Evolutionary conservation across 371 early-diverging fungal species (phyloP).

Genomic region (Mortierella sp.): DNA sequence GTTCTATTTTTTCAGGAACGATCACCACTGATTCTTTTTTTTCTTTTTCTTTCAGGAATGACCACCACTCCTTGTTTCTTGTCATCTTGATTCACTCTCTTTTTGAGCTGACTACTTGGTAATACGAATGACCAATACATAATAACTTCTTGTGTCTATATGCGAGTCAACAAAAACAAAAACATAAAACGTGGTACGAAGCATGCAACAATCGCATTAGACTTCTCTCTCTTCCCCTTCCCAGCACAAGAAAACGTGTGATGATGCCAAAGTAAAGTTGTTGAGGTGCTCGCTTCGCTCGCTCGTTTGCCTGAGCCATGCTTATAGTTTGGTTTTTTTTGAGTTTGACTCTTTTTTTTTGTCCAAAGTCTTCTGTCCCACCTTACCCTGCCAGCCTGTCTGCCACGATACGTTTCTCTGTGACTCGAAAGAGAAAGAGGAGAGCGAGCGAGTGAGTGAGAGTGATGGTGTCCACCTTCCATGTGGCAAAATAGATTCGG

Average conservation of each 20-base stretch:
- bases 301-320: neutral
- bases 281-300: neutral
- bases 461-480: neutral
- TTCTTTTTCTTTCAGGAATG: neutral
- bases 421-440: neutral
- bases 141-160: neutral
- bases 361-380: neutral
- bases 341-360: neutral
- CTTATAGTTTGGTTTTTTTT: neutral
- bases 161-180: neutral
- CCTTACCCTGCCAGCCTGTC: neutral
- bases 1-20: neutral
- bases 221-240: neutral
- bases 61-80: neutral
- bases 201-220: neutral
- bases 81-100: too few species aligned
- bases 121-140: neutral
- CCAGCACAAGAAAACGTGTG: neutral
- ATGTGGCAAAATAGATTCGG: constrained; percentile 6
- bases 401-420: neutral
- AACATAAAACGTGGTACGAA: neutral
- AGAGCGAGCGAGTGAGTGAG: neutral
- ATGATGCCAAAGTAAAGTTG: constrained; percentile 6
- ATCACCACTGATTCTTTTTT: too few species aligned
- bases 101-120: neutral